phyloP scores from a whole-genome alignment of 1,139 yeast genomes.

The Meyerozyma carpophila region DNA sequence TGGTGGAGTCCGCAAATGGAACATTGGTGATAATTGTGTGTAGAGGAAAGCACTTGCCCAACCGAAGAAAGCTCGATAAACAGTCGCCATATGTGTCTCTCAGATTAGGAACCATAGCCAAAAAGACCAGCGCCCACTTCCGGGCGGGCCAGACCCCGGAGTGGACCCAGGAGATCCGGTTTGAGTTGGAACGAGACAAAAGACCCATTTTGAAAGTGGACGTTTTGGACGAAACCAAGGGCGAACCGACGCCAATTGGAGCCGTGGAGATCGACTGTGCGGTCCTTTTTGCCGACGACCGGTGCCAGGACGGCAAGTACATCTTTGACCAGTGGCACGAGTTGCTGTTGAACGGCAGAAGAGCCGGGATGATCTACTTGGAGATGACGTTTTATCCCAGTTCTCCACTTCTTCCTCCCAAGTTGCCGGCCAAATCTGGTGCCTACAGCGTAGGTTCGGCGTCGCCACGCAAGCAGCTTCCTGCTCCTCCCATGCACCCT shows the following conservation, averaged over 20 bases:
- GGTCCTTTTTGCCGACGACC: slow-evolving; percentile 48
- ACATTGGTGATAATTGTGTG: slow-evolving; percentile 42
- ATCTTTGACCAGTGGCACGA: slow-evolving; percentile 76
- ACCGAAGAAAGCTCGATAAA: slow-evolving; percentile 75
- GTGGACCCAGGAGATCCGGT: slow-evolving; percentile 78
- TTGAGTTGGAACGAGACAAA: slow-evolving; percentile 57
- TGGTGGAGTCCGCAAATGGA: slow-evolving; percentile 36
- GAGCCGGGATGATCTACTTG: slow-evolving; percentile 84
- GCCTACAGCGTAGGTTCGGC: background rate
- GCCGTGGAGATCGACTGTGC: slow-evolving; percentile 74
- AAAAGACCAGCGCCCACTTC: slow-evolving; percentile 64
- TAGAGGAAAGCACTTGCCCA: slow-evolving; percentile 72
- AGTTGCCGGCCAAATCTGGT: slow-evolving; percentile 12
- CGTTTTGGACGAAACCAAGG: slow-evolving; percentile 81
- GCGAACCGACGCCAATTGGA: slow-evolving; percentile 83
- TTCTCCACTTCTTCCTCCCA: slow-evolving; percentile 45
- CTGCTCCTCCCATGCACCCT: slow-evolving; percentile 10
- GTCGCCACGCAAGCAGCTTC: background rate
- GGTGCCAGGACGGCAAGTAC: slow-evolving; percentile 66
- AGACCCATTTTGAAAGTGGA: slow-evolving; percentile 63
- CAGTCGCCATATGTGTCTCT: slow-evolving; percentile 85
- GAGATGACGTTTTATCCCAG: slow-evolving; percentile 90
- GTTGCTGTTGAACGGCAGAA: slow-evolving; percentile 58
- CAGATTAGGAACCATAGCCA: slow-evolving; percentile 75
- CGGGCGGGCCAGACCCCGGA: slow-evolving; percentile 91